Evolutionary conservation across 345 rosid genomes (phyloP), one percentile per base, ranked within the genome.

Genomic region (Hibiscus mutabilis): DNA sequence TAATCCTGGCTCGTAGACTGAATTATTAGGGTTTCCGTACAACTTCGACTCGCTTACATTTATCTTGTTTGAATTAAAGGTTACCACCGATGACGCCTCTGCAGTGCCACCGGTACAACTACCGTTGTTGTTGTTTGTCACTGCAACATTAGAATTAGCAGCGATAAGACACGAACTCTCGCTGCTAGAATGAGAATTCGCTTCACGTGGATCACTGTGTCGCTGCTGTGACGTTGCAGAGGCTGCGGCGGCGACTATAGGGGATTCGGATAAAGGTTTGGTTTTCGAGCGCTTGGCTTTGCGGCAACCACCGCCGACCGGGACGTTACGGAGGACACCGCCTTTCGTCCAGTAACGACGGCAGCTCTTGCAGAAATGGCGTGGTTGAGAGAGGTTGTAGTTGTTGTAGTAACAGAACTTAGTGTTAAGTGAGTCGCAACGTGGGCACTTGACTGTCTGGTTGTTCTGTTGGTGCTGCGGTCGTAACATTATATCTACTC

Each of bases 341-440:
- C 97, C 98, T 78, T 90, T 94, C 47, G 98, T 94, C 98, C 98
- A 94, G 88, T 94, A 91, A 49, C 98, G 86, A 58, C 98, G 95
- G 82, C 97, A 94, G 86, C 63, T 77, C 81, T 94, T 94, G 80
- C 97, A 94, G 83, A 94, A 94, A 90, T 94, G 97, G 24, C 97
- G 93, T 7, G 98, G 98, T 87, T 94, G 98, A 31, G 97, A 91
- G 81, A 90, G 96, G 76, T 94, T 91, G 88, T 94, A 94, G 71
- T 94, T 94, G 80, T 94, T 94, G 91, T 94, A 94, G 83, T 94
- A 94, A 67, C 98, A 94, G 80, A 94, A 94, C 72, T 94, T 94
- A 0, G 98, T 94, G 87, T 94, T 91, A 52, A 85, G 77, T 9
- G 97, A 94, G 72, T 82, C 95, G 58, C 98, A 94, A 63, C 98